Percentiles rank a stretch among this genome's conserved stretches.
These are phyloP conservation scores for Acephala macrosclerotiorum DNA, from an alignment of 2,329 filamentous ascomycete species.

Conservation along the genomic window DNA sequence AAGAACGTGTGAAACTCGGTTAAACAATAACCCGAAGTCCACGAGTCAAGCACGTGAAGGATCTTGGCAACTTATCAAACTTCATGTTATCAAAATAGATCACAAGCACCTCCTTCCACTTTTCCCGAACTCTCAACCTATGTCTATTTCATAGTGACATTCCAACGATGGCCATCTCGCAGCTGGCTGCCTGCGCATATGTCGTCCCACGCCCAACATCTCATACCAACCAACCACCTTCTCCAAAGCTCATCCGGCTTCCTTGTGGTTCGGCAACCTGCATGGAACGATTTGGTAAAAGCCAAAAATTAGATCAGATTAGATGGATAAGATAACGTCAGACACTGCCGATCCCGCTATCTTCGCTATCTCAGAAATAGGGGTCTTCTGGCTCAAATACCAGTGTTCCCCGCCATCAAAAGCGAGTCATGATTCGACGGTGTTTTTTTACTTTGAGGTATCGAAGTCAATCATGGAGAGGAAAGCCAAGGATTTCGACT, in stretches of 20 bases:
- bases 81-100: background rate
- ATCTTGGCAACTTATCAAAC: background rate
- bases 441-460: no score
- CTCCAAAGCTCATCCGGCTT: background rate
- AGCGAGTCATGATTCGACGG: no score
- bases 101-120: background rate
- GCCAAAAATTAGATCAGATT: background rate
- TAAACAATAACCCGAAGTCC: background rate
- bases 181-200: background rate
- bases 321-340: conserved; percentile 10
- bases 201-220: background rate
- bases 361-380: conserved; percentile 2
- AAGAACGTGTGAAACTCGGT: background rate
- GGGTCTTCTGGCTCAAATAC: no score
- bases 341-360: background rate
- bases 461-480: background rate
- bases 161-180: background rate
- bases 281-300: background rate
- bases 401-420: no score
- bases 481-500: background rate
- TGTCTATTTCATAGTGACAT: background rate
- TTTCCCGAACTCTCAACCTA: background rate
- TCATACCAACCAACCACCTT: background rate
- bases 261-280: background rate
- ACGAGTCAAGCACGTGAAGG: background rate